phyloP scores from a whole-genome alignment of 1,139 yeast species.

The Kodamaea suecica region DNA sequence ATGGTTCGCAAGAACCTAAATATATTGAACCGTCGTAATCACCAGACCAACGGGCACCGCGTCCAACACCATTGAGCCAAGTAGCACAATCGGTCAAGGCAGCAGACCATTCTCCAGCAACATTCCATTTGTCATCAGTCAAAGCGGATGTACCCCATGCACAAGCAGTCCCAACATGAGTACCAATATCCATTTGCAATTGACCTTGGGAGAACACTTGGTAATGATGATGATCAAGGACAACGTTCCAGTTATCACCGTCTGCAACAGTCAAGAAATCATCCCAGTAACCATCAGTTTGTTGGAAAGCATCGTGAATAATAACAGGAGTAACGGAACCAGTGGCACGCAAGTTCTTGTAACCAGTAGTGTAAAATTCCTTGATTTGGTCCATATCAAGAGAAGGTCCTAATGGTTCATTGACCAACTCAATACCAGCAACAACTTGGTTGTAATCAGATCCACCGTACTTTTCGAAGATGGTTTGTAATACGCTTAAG shows the following conservation, averaged over 20 bases:
- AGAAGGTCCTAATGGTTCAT: constrained; percentile 82
- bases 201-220: constrained; percentile 75
- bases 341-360: constrained; percentile 44
- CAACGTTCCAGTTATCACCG: constrained; percentile 58
- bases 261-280: constrained; percentile 37
- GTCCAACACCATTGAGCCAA: constrained; percentile 89
- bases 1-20: constrained; percentile 64
- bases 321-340: constrained; percentile 53
- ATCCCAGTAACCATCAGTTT: constrained; percentile 61
- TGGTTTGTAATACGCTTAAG: constrained; percentile 44
- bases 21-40: constrained; percentile 48
- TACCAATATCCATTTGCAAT: constrained; percentile 52
- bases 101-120: constrained; percentile 91
- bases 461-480: constrained; percentile 63
- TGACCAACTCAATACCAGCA: constrained; percentile 78
- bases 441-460: constrained; percentile 65
- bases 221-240: constrained; percentile 88
- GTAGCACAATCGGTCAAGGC: constrained; percentile 91
- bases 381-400: constrained; percentile 58
- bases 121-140: constrained; percentile 66
- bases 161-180: constrained; percentile 65
- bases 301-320: constrained; percentile 74
- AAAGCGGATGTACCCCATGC: constrained; percentile 50
- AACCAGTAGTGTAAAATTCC: constrained; percentile 56
- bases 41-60: constrained; percentile 85